Base-by-base conservation (phyloP, 768 basidiomycete genomes). In the Rhodocollybia butyracea region DNA sequence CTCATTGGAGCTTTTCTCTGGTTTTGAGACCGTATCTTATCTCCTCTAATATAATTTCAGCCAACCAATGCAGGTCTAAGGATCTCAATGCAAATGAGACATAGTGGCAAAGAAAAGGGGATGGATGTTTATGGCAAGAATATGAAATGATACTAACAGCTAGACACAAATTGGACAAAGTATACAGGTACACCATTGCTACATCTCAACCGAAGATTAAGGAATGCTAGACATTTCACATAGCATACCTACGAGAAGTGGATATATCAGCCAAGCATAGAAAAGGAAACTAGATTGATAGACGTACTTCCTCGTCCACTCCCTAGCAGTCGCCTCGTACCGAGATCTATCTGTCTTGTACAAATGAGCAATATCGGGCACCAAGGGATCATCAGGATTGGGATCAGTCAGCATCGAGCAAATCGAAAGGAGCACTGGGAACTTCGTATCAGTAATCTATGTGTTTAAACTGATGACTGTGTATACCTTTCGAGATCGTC, bases 351-450 rank as follows among this genome's bases (percentile, higher is more conserved):
- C 97, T 34, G 95, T 98, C 93, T 98, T 99, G 86, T 99, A 99
- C 62, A 98, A 74, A 73, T 96, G 93, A 54, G 97, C 97, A 61
- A 98, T 98, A 68, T 99, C 97, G 52, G 97, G 97, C 46, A 98
- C 96, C 72, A 98, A 79, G 3, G 97, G 97, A 68, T 99, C 97
- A 73, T 99, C 97, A 54, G 96, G 96, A 76, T 98, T 99, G 60
- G 97, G 97, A 71, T 99, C 97, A 47, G 96, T 99, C 67, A 99
- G 75, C 93, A 98, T 95, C 64, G 97, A 99, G 70, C 96, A 98
- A 71, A 99, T 98, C 68, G 95, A 97, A 64, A 98, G 82, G 29
- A 99, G 72, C 38, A 99, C 96, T 98, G 34, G 3, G 4, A n/a
- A 5, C 5, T 10, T 1, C 22, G 27, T 24, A 30, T n/a, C 22